Evolutionary conservation across 2,329 filamentous ascomycete species (phyloP), one percentile per base, ranked within the genome.

Genomic region (Sporothrix mexicana): DNA sequence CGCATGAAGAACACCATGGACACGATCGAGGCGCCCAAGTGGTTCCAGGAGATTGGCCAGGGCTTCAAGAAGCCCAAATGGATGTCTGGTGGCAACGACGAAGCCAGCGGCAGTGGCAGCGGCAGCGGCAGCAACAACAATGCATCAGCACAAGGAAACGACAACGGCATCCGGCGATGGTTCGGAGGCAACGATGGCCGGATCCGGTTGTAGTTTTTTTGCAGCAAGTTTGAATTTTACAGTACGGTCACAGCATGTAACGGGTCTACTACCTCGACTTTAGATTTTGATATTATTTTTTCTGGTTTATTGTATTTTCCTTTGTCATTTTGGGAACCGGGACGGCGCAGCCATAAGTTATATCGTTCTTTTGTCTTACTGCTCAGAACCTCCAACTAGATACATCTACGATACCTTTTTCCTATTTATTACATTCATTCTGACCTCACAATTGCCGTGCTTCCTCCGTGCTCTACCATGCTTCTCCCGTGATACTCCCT

Each of bases 1-100:
- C 88, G 95, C 49, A 91, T 99, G 77, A 93, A 91, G 81, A 99
- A 99, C 79, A 98, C 96, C 0, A 89, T 98, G 70, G 95, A 98
- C 74, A 92, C 90, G 0, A 87, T 94, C 1, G 92, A 94, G 70
- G 87, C 91, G 43, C 95, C 96, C 0, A 90, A 90, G 75, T 98
- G 95, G 94, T 84, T 97, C 75, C 88, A 90, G 77, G 91, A 93
- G 36, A 85, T 93, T 41, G 88, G 89, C 1, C 86, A 88, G 73
- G 88, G 87, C 9, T 88, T 95, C 81, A 93, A 91, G 81, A 89
- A 91, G 79, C 94, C 93, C 5, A 92, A 90, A 77, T 97, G 94
- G 94, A 92, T 96, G 89, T 88, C 89, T 20, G 87, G 88, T 70
- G 86, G 86, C 12, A 83, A 82, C 17, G 78, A 79, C 5, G 78